These are phyloP conservation scores for Lodderomyces margitis DNA, from an alignment of 1,139 yeast genomes.

Conservation along the genomic window DNA sequence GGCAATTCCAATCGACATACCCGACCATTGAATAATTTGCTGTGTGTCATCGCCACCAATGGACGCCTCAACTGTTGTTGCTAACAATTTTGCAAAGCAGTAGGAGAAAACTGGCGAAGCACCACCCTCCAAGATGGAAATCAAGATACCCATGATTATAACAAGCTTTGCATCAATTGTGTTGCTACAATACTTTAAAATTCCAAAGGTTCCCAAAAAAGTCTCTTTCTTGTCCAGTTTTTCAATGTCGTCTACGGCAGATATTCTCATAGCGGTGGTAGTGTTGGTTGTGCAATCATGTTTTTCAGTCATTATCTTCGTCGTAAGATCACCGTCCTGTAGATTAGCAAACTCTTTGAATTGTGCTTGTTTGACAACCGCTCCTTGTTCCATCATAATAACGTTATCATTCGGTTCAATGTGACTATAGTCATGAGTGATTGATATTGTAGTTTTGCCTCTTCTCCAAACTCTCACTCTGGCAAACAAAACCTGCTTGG, in stretches of 20 bases:
- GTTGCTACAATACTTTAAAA: constrained; percentile 34
- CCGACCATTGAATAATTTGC: constrained; percentile 62
- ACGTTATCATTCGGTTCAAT: constrained; percentile 57
- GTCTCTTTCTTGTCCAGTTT: constrained; percentile 12
- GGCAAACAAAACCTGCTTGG: constrained; percentile 43
- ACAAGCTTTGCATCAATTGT: constrained; percentile 33
- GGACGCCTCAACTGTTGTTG: constrained; percentile 50
- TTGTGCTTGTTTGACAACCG: constrained; percentile 24
- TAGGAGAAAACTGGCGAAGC: constrained; percentile 77
- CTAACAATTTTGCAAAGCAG: constrained; percentile 66
- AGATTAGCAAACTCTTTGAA: constrained; percentile 5
- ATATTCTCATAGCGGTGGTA: background rate
- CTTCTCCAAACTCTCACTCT: constrained; percentile 59
- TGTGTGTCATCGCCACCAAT: constrained; percentile 21
- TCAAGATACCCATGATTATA: constrained; percentile 50
- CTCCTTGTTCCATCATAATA: constrained; percentile 58
- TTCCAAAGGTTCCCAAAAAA: constrained; percentile 28
- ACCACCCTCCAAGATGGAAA: constrained; percentile 58
- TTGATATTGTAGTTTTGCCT: constrained; percentile 70
- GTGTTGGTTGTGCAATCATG: too few relatives aligned
- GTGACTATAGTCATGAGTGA: constrained; percentile 73
- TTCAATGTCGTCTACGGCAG: background rate
- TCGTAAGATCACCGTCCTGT: background rate
- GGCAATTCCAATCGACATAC: constrained; percentile 59
- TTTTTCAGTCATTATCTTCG: constrained; percentile 5